These are phyloP conservation scores for Botrytis deweyae DNA, from an alignment of 2,329 filamentous ascomycete genomes.

Conservation along the genomic window DNA sequence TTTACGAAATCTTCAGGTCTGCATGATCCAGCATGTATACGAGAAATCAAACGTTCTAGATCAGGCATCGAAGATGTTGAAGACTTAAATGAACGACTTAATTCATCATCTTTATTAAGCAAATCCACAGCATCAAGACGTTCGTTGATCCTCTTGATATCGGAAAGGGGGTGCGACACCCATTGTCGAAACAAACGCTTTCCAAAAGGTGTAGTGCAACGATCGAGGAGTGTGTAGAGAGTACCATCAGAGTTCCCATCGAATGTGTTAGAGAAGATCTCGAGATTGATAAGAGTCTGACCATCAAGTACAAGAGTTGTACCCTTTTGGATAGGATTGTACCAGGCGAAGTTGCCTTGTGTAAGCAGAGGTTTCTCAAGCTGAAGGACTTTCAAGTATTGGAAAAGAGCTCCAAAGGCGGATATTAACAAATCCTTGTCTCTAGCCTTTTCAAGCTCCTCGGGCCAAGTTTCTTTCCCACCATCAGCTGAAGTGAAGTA, in stretches of 20 bases:
- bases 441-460: conserved; percentile 66
- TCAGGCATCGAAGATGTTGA: conserved; percentile 92
- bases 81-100: conserved; percentile 84
- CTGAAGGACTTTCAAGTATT: conserved; percentile 84
- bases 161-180: conserved; percentile 93
- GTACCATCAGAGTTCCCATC: conserved; percentile 85
- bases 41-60: conserved; percentile 88
- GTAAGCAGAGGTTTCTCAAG: conserved; percentile 85
- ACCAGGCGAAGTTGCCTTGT: conserved; percentile 86
- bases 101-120: conserved; percentile 75
- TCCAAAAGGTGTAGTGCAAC: conserved; percentile 93
- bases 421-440: conserved; percentile 86
- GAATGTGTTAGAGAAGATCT: conserved; percentile 90
- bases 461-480: conserved; percentile 69
- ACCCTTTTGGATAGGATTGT: conserved; percentile 85
- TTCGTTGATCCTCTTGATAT: conserved; percentile 85
- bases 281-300: conserved; percentile 96
- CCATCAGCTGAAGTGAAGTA: conserved; percentile 69
- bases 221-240: conserved; percentile 84
- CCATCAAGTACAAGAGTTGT: conserved; percentile 91
- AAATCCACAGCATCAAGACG: conserved; percentile 92
- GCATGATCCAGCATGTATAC: conserved; percentile 89
- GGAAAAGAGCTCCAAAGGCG: conserved; percentile 81
- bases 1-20: conserved; percentile 88
- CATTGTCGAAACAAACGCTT: conserved; percentile 95